Conservation (phyloP, 2,329 filamentous ascomycete species). For the Exophiala sp. region DNA sequence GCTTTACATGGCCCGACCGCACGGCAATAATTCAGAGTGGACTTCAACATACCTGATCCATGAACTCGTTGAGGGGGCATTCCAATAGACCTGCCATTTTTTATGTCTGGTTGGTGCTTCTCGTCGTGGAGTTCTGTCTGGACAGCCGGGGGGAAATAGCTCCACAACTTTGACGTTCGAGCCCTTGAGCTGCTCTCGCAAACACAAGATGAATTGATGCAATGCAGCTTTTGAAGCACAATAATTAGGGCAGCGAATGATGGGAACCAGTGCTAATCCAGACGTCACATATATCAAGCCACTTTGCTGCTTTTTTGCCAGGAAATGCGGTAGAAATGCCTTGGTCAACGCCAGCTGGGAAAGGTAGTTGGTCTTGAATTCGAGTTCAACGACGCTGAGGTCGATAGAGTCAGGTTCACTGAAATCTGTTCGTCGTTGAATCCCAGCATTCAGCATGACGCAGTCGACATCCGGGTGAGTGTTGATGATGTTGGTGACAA, state of each 20-base stretch:
- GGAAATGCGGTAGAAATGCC: constrained; percentile 47
- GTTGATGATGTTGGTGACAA: constrained; percentile 36
- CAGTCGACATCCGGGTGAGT: constrained; percentile 49
- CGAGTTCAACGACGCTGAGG: constrained; percentile 39
- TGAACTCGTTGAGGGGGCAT: constrained; percentile 51
- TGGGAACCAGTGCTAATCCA: constrained; percentile 46
- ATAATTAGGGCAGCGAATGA: constrained; percentile 47
- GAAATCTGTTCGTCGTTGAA: constrained; percentile 48
- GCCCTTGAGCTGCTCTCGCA: constrained; percentile 47
- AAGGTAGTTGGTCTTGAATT: constrained; percentile 48
- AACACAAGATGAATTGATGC: constrained; percentile 48
- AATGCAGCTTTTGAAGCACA: constrained; percentile 52
- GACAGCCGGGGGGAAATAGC: constrained; percentile 51
- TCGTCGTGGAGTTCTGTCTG: constrained; percentile 53
- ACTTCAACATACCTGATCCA: constrained; percentile 35
- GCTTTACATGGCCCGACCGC: neutral
- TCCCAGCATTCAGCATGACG: constrained; percentile 50
- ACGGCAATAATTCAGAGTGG: neutral
- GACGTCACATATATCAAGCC: constrained; percentile 47
- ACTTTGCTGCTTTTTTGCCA: constrained; percentile 40
- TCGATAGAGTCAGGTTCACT: constrained; percentile 45
- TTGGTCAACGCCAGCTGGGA: constrained; percentile 46
- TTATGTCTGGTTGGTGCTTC: constrained; percentile 50
- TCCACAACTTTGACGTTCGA: constrained; percentile 51
- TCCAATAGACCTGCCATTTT: constrained; percentile 46